A percentile compares a stretch with the other conserved stretches of the same genome.
phyloP scores from a whole-genome alignment of 345 rosid genomes.

The Salix koriyanagi region DNA sequence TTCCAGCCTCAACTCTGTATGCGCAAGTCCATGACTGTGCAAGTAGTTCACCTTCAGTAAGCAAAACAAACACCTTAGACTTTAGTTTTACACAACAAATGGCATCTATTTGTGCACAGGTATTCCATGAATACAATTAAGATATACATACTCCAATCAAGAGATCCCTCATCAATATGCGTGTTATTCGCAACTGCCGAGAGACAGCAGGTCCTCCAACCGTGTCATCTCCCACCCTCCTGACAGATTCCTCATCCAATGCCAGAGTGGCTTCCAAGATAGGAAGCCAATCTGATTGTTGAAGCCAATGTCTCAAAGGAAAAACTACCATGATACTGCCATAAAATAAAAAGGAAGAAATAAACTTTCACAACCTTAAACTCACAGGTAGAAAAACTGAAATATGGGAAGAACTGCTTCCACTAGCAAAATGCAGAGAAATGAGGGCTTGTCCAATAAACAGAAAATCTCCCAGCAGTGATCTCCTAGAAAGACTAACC shows the following conservation, averaged over 20 bases:
- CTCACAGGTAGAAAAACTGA: neutral
- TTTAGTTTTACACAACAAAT: neutral
- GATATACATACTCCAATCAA: constrained; percentile 75
- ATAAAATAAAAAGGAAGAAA: constrained; percentile 4
- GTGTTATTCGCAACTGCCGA: constrained; percentile 71
- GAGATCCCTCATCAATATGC: constrained; percentile 83
- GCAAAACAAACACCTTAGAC: neutral
- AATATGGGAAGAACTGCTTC: neutral
- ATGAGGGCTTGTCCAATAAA: neutral
- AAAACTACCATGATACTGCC: constrained; percentile 88
- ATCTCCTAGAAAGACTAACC: neutral
- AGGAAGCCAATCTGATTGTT: constrained; percentile 93
- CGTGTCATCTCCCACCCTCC: constrained; percentile 86
- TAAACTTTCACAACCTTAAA: neutral
- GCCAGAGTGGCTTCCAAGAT: constrained; percentile 91
- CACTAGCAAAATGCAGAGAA: neutral
- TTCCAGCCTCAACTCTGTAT: constrained; percentile 91
- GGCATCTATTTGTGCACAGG: neutral
- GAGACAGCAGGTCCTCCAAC: constrained; percentile 96
- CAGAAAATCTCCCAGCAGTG: neutral
- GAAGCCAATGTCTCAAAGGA: constrained; percentile 97
- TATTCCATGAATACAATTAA: neutral
- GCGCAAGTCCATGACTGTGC: constrained; percentile 97
- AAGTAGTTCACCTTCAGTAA: constrained; percentile 79
- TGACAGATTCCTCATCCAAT: constrained; percentile 82